Evolutionary conservation across 208 protist species (phyloP), one percentile per base, ranked within the genome.

Genomic region (Histomonas meleagridis): DNA sequence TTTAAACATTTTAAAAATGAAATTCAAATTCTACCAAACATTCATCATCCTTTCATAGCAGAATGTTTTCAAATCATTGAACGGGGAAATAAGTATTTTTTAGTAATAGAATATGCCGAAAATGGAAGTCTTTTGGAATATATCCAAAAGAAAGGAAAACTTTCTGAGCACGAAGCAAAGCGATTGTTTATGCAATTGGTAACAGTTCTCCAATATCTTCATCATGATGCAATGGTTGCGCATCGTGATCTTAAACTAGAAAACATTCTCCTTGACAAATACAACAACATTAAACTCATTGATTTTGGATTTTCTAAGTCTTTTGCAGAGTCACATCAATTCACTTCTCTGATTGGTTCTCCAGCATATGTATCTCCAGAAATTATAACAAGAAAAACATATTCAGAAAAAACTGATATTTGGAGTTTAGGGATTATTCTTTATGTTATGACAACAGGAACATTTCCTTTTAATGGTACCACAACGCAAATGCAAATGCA

Each of bases 311-410:
- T 92, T 28, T 91, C 70, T 32, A 91, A 91, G 43, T 70, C 28
- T 12, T 86, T 69, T 46, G 90, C 90, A 38, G 92, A 70, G 43
- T 21, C 35, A 21, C 70, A 38, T 46, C n/a, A 92, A 48, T 46
- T 92, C 3, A 57, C 55, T 38, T 91, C 92, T 53, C 28, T 48
- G n/a, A 91, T 65, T 28, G 92, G 92, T 38, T 91, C 92, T 43
- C 92, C 92, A 38, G 86, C 92, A 0, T 92, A 92, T 35, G 79
- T 91, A 48, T n/a, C 92, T 2, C 92, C 92, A n/a, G 92, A 92
- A 53, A 86, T 91, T 65, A 92, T 92, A 40, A 90, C 60, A 48
- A 43, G 92, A 46, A 62, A 92, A 38, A 14, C 76, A n/a, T 86
- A 86, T 35, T 57, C 76, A 3, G 38, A n/a, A 35, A 5, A 32